phyloP scores from a whole-genome alignment of 352 stramenopile species.

The Globisporangium sylvaticum region DNA sequence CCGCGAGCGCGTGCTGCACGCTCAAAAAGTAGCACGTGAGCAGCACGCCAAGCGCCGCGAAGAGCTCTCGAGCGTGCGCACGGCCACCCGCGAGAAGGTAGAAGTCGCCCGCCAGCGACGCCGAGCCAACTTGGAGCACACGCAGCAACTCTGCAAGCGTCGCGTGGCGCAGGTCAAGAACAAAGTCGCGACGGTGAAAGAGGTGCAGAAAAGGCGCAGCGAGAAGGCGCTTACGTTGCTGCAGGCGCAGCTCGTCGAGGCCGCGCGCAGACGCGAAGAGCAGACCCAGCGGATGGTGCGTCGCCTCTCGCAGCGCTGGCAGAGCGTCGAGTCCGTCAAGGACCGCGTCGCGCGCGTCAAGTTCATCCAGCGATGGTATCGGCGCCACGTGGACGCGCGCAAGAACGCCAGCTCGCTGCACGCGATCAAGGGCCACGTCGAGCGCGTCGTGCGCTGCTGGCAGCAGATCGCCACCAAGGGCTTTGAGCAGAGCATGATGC shows the following conservation, averaged over 20 bases:
- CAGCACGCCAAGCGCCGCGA: constrained; percentile 49
- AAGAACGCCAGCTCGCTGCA: constrained; percentile 34
- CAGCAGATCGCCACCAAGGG: constrained; percentile 24
- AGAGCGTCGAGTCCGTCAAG: constrained; percentile 67
- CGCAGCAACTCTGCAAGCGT: constrained; percentile 45
- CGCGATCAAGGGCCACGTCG: constrained; percentile 31
- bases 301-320: constrained; percentile 53
- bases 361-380: constrained; percentile 77
- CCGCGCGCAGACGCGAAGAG: constrained; percentile 39
- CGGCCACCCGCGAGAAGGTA: constrained; percentile 37
- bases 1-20: constrained; percentile 50
- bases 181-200: constrained; percentile 52
- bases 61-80: constrained; percentile 27
- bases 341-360: constrained; percentile 54
- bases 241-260: constrained; percentile 48
- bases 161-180: constrained; percentile 40
- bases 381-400: constrained; percentile 40
- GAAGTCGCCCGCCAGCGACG: constrained; percentile 45
- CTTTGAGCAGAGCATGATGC: constrained; percentile 63
- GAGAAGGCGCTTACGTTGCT: constrained; percentile 29
- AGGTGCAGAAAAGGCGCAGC: constrained; percentile 37
- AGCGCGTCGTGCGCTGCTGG: constrained; percentile 42
- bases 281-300: constrained; percentile 49
- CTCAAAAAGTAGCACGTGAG: constrained; percentile 45
- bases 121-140: constrained; percentile 32